A percentile compares a stretch with the other conserved stretches of the same genome.
These are phyloP conservation scores for Hymenochaete sp. DNA, from an alignment of 1,284 basidiomycete species.

Conservation along the genomic window DNA sequence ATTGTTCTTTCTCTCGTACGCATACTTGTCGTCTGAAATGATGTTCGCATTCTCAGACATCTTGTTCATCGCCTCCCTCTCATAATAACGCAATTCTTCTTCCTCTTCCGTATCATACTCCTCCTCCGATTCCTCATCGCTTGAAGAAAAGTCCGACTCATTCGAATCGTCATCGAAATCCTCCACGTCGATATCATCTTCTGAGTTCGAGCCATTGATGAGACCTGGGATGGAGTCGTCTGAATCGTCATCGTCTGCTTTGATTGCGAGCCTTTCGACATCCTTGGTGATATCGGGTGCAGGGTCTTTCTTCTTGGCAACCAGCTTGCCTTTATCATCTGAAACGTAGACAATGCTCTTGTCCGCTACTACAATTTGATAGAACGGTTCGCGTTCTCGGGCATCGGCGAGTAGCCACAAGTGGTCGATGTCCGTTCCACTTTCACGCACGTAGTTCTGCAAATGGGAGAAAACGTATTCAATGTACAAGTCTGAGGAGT, in stretches of 20 bases:
- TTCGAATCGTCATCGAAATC: constrained; percentile 31
- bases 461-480: background rate
- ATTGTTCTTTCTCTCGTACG: constrained; percentile 53
- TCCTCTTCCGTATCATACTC: constrained; percentile 62
- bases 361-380: constrained; percentile 69
- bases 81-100: constrained; percentile 48
- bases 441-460: constrained; percentile 50
- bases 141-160: constrained; percentile 5
- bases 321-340: too few species aligned
- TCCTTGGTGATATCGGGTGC: too few species aligned
- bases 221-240: constrained; percentile 55
- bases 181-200: constrained; percentile 23
- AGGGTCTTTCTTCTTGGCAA: too few species aligned
- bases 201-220: constrained; percentile 51
- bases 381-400: constrained; percentile 29
- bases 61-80: constrained; percentile 63
- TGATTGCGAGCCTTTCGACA: too few species aligned
- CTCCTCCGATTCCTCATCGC: constrained; percentile 31
- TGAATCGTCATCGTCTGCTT: constrained; percentile 29
- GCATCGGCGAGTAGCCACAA: constrained; percentile 58
- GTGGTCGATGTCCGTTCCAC: constrained; percentile 45
- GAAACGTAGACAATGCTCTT: constrained; percentile 30
- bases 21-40: constrained; percentile 37
- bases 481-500: constrained; percentile 1
- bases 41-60: constrained; percentile 49